phyloP scores from a whole-genome alignment of 2,329 filamentous ascomycete species.

The Paraphoma sp. region DNA sequence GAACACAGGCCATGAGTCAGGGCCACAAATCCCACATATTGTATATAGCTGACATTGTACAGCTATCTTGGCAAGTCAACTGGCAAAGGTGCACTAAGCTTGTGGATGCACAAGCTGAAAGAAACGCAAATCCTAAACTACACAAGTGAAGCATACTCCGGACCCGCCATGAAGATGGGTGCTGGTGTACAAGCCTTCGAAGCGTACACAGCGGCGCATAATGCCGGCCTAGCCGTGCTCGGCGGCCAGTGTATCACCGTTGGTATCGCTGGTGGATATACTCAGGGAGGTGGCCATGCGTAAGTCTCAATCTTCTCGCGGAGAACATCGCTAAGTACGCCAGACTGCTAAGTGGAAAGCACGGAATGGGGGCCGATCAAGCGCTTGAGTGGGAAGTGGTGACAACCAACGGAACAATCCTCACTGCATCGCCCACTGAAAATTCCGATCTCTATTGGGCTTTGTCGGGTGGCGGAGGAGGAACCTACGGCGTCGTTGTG shows the following conservation, averaged over 20 bases:
- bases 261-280: slow-evolving; percentile 42
- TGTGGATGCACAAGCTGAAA: slow-evolving; percentile 43
- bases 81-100: slow-evolving; percentile 33
- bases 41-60: slow-evolving; percentile 24
- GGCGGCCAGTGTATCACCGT: slow-evolving; percentile 42
- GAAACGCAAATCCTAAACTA: slow-evolving; percentile 25
- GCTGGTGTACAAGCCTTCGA: slow-evolving; percentile 37
- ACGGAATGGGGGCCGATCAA: slow-evolving; percentile 42
- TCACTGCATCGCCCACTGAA: slow-evolving; percentile 35
- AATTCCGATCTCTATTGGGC: slow-evolving; percentile 48
- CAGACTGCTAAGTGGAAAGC: slow-evolving; percentile 14
- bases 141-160: slow-evolving; percentile 29
- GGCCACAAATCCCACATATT: slow-evolving; percentile 34
- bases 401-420: slow-evolving; percentile 34
- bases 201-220: slow-evolving; percentile 24
- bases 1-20: slow-evolving; percentile 2
- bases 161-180: slow-evolving; percentile 33
- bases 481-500: slow-evolving; percentile 38
- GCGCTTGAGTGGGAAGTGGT: slow-evolving; percentile 40
- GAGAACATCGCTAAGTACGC: not conserved
- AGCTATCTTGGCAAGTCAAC: slow-evolving; percentile 34
- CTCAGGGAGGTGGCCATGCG: slow-evolving; percentile 40
- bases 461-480: slow-evolving; percentile 39
- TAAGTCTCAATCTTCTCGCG: not conserved
- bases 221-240: slow-evolving; percentile 27